These are phyloP conservation scores for Rhizopogon roseolus DNA, from an alignment of 768 basidiomycete species.

Conservation along the genomic window DNA sequence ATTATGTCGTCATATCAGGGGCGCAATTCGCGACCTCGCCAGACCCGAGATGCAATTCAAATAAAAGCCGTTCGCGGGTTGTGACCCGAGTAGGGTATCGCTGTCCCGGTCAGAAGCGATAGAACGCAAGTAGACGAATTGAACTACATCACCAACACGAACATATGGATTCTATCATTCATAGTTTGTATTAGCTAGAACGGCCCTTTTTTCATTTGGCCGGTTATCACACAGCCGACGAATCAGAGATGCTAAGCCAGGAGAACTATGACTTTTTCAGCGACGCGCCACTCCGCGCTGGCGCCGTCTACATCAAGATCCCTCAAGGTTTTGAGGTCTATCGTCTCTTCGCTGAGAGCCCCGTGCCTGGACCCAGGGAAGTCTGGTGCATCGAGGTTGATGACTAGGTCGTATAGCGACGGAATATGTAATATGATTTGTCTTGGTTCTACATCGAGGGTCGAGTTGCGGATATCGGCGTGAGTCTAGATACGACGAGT, in stretches of 20 bases:
- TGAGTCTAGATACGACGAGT: conserved; percentile 35
- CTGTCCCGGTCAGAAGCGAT: neutral
- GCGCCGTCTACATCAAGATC: conserved; percentile 60
- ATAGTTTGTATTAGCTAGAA: neutral
- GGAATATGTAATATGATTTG: conserved; percentile 53
- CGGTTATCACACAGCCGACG: neutral
- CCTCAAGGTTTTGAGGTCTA: conserved; percentile 54
- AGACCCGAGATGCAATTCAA: neutral
- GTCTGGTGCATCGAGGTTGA: conserved; percentile 41
- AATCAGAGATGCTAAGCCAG: conserved; percentile 24
- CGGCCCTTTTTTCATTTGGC: neutral
- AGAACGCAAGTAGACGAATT: neutral
- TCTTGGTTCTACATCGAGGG: conserved; percentile 63
- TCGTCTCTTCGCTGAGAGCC: conserved; percentile 17
- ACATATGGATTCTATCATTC: no score
- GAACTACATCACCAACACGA: neutral
- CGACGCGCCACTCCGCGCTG: conserved; percentile 64
- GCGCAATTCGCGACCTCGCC: neutral
- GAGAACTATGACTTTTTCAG: conserved; percentile 44
- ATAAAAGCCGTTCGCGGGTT: neutral
- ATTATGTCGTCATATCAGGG: neutral
- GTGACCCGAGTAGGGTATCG: neutral
- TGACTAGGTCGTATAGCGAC: conserved; percentile 43
- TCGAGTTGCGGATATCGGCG: conserved; percentile 38
- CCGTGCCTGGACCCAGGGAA: conserved; percentile 6